phyloP scores from a whole-genome alignment of 2,329 filamentous ascomycete species.

The Colletotrichum sansevieriae region DNA sequence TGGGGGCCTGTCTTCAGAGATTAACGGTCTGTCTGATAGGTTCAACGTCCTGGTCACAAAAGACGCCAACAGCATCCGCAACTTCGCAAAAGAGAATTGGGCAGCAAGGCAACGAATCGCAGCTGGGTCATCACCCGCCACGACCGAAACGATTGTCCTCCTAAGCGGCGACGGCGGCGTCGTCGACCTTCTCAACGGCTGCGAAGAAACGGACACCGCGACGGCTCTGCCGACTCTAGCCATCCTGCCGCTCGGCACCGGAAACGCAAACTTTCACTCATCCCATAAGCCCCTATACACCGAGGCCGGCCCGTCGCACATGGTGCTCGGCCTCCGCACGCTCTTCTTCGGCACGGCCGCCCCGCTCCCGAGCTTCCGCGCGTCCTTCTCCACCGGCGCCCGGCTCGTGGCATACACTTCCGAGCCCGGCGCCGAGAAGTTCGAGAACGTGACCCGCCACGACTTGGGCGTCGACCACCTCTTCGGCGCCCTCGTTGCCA shows the following conservation, averaged over 20 bases:
- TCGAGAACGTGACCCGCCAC: slow-evolving; percentile 45
- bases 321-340: slow-evolving; percentile 66
- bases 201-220: slow-evolving; percentile 44
- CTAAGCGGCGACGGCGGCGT: slow-evolving; percentile 91
- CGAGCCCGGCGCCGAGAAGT: slow-evolving; percentile 29
- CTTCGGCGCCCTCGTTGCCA: slow-evolving; percentile 86
- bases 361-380: slow-evolving; percentile 73
- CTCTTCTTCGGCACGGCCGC: slow-evolving; percentile 69
- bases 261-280: slow-evolving; percentile 75
- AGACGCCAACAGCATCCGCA: slow-evolving; percentile 71
- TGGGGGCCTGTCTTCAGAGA: slow-evolving; percentile 24
- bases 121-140: slow-evolving; percentile 7
- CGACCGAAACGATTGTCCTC: slow-evolving; percentile 74
- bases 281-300: slow-evolving; percentile 70
- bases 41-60: slow-evolving; percentile 73
- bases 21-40: slow-evolving; percentile 37
- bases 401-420: slow-evolving; percentile 57
- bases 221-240: slow-evolving; percentile 59
- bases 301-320: slow-evolving; percentile 52
- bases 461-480: slow-evolving; percentile 56
- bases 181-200: slow-evolving; percentile 83
- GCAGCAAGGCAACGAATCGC: slow-evolving; percentile 49
- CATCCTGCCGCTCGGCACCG: slow-evolving; percentile 73
- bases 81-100: slow-evolving; percentile 66
- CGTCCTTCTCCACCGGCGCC: slow-evolving; percentile 71